Percentiles rank a stretch among this genome's conserved stretches.
Evolutionary conservation across 441 rosid species (phyloP).

Genomic region (Pelargonium myrrhifolium): DNA sequence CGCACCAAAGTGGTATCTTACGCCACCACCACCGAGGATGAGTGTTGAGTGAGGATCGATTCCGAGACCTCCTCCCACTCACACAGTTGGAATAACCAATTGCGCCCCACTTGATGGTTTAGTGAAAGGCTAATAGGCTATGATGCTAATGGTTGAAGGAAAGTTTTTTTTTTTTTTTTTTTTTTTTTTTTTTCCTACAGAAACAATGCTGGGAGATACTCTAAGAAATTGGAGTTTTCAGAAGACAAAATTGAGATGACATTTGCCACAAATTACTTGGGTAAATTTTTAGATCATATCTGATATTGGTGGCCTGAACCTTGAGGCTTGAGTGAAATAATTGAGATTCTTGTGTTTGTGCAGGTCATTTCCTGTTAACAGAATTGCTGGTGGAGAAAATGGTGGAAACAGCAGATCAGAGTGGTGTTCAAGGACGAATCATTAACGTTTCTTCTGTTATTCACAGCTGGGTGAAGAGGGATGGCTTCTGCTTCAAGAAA

Average conservation of each 20-base stretch:
- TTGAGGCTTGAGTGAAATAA: too few relatives aligned
- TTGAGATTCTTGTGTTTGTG: not conserved
- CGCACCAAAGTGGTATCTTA: too few relatives aligned
- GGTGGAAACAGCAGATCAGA: slow-evolving; percentile 59
- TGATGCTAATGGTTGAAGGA: not conserved
- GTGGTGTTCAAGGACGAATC: slow-evolving; percentile 73
- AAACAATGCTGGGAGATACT: slow-evolving; percentile 85
- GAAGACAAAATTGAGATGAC: slow-evolving; percentile 91
- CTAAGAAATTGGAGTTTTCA: slow-evolving; percentile 70
- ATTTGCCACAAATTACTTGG: slow-evolving; percentile 80
- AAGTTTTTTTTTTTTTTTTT: not conserved
- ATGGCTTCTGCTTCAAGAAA: slow-evolving; percentile 48
- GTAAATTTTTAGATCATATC: slow-evolving; percentile 34
- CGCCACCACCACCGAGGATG: too few relatives aligned
- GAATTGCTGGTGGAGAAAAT: slow-evolving; percentile 69
- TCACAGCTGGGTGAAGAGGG: slow-evolving; percentile 73
- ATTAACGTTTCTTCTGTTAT: slow-evolving; percentile 78
- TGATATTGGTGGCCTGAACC: too few relatives aligned
- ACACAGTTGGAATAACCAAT: too few relatives aligned
- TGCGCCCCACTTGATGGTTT: too few relatives aligned
- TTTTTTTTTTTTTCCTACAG: slow-evolving; percentile 48
- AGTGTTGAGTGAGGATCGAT: too few relatives aligned
- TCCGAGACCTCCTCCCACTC: too few relatives aligned
- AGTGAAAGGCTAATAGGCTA: too few relatives aligned
- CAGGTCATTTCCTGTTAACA: slow-evolving; percentile 81